Evolutionary conservation across 108 stramenopile genomes (phyloP), one percentile per base, ranked within the genome.

Genomic region (Pseudonitzschia pungens): DNA sequence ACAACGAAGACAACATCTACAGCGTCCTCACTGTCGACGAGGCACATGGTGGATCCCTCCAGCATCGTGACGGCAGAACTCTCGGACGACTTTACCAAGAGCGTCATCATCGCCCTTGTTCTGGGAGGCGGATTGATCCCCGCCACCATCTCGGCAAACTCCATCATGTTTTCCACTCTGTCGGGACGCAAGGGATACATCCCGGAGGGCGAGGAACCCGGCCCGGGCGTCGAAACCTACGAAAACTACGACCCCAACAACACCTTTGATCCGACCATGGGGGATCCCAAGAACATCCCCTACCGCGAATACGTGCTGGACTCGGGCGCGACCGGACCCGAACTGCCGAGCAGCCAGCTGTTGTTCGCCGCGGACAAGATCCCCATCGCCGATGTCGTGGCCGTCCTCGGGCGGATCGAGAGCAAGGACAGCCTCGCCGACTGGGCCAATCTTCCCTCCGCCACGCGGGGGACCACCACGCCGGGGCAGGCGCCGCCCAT

Each of bases 111-210:
- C 20, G 56, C 45, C n/a, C 63, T 82, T 1, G 28, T 50, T 5
- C 73, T 82, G 12, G 81, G 77, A 51, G 81, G 81, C 1, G 81
- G 81, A 22, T 59, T 82, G 31, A 82, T 82, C 54, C 81, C 81
- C 11, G 77, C 81, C 1, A 50, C 69, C 14, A 74, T 82, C 20
- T 36, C 48, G 12, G 77, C 81, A 12, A 82, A 82, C 33, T 44
- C 42, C 24, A 67, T 40, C 6, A 82, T 82, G 81, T 40, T 77
- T 12, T 28, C 56, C 28, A 71, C 77, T n/a, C 52, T 78, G 22
- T 64, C 51, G 48, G 74, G 67, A 29, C 33, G 44, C 16, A 67
- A 75, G 63, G 65, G 59, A 18, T 45, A 77, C 43, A 33, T 62
- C 14, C 32, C 32, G 60, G 69, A 52, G 27, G 51, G 54, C 22